A percentile compares a stretch with the other conserved stretches of the same genome.
These are phyloP conservation scores for Fomitopsis pulvina DNA, from an alignment of 768 basidiomycete species.

Conservation along the genomic window DNA sequence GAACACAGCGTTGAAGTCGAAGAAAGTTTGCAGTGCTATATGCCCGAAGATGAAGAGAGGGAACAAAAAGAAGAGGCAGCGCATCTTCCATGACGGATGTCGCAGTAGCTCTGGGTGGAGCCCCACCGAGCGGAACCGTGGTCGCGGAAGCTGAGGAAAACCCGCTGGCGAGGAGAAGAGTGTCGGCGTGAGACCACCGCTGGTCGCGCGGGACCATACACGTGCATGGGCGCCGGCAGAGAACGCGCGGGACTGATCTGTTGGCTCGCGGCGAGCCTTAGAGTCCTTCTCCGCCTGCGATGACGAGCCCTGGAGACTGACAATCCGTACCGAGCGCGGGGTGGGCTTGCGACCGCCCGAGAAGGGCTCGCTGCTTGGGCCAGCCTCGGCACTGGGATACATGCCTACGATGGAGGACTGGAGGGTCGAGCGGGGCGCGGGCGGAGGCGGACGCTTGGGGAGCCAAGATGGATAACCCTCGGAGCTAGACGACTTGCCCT, in stretches of 20 bases:
- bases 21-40: slow-evolving; percentile 71
- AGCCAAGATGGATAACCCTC: slow-evolving; percentile 86
- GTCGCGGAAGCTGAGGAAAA: slow-evolving; percentile 35
- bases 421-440: slow-evolving; percentile 66
- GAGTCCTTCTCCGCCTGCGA: slow-evolving; percentile 30
- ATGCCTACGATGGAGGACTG: slow-evolving; percentile 46
- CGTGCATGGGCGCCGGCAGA: slow-evolving; percentile 32
- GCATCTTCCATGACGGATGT: slow-evolving; percentile 48
- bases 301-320: slow-evolving; percentile 52
- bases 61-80: slow-evolving; percentile 60
- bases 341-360: slow-evolving; percentile 70
- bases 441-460: slow-evolving; percentile 69
- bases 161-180: slow-evolving; percentile 32
- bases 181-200: slow-evolving; percentile 37
- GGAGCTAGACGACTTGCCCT: slow-evolving; percentile 26
- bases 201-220: slow-evolving; percentile 55
- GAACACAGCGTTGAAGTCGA: slow-evolving; percentile 87
- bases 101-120: slow-evolving; percentile 65
- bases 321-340: slow-evolving; percentile 76
- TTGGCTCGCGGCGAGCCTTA: slow-evolving; percentile 34
- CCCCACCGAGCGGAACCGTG: slow-evolving; percentile 59
- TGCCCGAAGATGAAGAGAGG: slow-evolving; percentile 70
- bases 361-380: slow-evolving; percentile 26
- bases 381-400: slow-evolving; percentile 20
- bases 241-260: slow-evolving; percentile 39